Base-by-base conservation (phyloP, 2,329 filamentous ascomycete species). In the Ophiostoma himal-ulmi region DNA sequence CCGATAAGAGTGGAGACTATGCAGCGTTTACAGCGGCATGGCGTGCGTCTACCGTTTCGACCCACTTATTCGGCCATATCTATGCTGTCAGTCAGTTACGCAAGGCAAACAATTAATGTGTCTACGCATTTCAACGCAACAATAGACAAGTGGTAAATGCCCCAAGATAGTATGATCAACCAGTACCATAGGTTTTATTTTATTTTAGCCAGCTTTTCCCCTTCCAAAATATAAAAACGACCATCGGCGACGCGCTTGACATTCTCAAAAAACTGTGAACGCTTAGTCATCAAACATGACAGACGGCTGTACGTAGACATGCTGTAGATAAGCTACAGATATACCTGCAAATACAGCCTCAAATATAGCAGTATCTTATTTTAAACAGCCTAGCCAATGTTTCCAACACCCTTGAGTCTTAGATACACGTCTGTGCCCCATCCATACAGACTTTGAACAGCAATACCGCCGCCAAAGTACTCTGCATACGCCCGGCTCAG, bases 391-490 rank as follows among this genome's bases (percentile, higher is more conserved):
- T 71, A 81, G 71, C 81, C 78, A 70, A 88, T 83, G 74, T 83
- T 86, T 11, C 85, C 87, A 8, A 89, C 85, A 2, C 87, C 87
- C 77, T 89, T 88, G 60, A 91, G 78, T 67, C 86, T 81, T 66
- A 91, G 77, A 75, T 91, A 91, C 1, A 91, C 89, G 76, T 91
- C 88, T 6, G 87, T 88, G 4, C 87, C 95, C 95, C 95, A 99
- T 4, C 95, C 94, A 82, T 93, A 95, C 66, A 98, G 80, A 78
- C 93, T 97, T 83, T 99, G 94, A n/a, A 99, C 89, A 5, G 89
- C 89, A 71, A 99, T 95, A 2, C 94, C 94, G 0, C 95, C 95
- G 1, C 95, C 95, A 82, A 99, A 99, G 76, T 98, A 99, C 82
- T 99, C 94, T 0, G 95, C 95, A 77, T 99, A 99, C 0, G 95